A percentile compares a stretch with the other conserved stretches of the same genome.
phyloP scores from a whole-genome alignment of 257 asterid genomes.

The Oldenlandia corymbosa region DNA sequence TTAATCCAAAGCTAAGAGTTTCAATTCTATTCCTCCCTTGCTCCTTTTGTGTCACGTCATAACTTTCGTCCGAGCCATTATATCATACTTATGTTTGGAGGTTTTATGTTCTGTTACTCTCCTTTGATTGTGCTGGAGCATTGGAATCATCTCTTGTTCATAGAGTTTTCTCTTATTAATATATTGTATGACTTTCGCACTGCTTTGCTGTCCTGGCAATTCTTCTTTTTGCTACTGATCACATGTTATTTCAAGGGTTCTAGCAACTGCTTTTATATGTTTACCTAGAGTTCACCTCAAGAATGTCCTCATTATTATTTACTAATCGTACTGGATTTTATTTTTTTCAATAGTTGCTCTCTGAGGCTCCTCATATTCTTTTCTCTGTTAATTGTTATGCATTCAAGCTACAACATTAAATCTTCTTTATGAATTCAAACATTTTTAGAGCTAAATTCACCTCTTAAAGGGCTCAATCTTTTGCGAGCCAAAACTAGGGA shows the following conservation, averaged over 20 bases:
- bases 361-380: not conserved
- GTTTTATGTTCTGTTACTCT: not conserved
- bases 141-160: not conserved
- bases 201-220: not conserved
- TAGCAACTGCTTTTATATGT: not conserved
- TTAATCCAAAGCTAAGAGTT: too few species aligned
- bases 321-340: not conserved
- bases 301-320: not conserved
- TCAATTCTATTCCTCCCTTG: too few species aligned
- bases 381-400: too few species aligned
- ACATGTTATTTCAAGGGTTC: not conserved
- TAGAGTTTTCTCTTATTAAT: not conserved
- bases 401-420: too few species aligned
- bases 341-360: not conserved
- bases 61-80: too few species aligned
- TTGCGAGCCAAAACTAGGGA: constrained; percentile 77
- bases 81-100: not conserved
- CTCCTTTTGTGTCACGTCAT: too few species aligned
- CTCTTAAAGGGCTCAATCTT: constrained; percentile 7
- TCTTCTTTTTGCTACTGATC: not conserved
- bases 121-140: not conserved
- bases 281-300: too few species aligned
- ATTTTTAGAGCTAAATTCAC: not conserved
- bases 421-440: not conserved
- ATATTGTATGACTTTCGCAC: not conserved